Evolutionary conservation across 2,329 filamentous ascomycete genomes (phyloP).

Genomic region (Nemania serpens): DNA sequence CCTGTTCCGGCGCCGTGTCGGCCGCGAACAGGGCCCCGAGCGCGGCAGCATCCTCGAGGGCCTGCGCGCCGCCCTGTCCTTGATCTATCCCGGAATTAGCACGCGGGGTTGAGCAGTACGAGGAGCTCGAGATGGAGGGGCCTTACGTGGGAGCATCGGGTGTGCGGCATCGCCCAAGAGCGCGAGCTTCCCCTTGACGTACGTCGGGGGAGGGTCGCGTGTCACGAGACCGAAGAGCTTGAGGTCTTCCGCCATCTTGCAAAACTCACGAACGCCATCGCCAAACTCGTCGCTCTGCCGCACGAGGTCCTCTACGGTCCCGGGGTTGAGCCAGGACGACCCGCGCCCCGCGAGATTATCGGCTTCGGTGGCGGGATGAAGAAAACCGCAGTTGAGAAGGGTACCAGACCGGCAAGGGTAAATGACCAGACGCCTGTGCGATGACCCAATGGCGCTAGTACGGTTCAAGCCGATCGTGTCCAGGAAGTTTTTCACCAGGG

Average conservation of each 20-base stretch:
- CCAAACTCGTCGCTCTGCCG: background rate
- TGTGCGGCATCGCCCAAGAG: slow-evolving; percentile 26
- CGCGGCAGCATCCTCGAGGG: slow-evolving; percentile 19
- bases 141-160: slow-evolving; percentile 27
- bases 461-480: slow-evolving; percentile 8
- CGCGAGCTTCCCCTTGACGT: slow-evolving; percentile 21
- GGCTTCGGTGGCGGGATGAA: background rate
- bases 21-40: slow-evolving; percentile 19
- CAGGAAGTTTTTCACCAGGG: background rate
- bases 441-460: background rate
- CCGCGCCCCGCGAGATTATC: background rate
- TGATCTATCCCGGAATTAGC: slow-evolving; percentile 10
- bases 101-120: background rate
- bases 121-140: background rate
- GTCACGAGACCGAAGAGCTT: slow-evolving; percentile 22
- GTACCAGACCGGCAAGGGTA: slow-evolving; percentile 23
- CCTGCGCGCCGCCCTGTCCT: slow-evolving; percentile 25
- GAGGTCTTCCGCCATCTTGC: slow-evolving; percentile 20
- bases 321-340: slow-evolving; percentile 16
- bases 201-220: slow-evolving; percentile 20
- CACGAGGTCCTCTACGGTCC: slow-evolving; percentile 13
- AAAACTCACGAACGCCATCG: background rate
- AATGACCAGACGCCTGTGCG: background rate
- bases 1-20: slow-evolving; percentile 13
- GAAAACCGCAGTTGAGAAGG: slow-evolving; percentile 15